Conservation (phyloP, 2,329 filamentous ascomycete species). For the Curvularia sp. region DNA sequence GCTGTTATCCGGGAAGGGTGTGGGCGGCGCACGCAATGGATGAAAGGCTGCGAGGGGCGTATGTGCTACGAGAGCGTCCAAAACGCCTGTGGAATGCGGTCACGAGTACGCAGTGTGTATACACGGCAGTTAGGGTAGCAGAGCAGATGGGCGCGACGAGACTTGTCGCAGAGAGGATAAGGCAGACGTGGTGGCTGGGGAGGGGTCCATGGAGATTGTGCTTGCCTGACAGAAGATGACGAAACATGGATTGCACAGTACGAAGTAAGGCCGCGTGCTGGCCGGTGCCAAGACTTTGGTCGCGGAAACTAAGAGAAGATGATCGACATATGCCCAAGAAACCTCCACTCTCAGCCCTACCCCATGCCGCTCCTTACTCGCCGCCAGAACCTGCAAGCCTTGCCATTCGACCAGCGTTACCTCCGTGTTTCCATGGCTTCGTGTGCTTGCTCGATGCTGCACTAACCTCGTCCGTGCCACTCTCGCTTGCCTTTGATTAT, state of each 20-base stretch:
- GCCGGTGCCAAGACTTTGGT: constrained; percentile 20
- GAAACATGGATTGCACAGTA: constrained; percentile 12
- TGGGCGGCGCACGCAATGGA: constrained; percentile 7
- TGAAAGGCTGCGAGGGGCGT: constrained; percentile 17
- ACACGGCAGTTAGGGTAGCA: constrained; percentile 19
- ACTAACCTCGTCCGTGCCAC: neutral
- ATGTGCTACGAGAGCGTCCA: constrained; percentile 14
- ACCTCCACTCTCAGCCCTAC: constrained; percentile 29
- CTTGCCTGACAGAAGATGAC: constrained; percentile 26
- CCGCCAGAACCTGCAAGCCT: neutral
- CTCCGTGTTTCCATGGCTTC: neutral
- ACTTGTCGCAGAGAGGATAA: constrained; percentile 24
- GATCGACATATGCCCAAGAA: constrained; percentile 26
- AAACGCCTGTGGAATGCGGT: constrained; percentile 7
- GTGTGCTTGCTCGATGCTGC: neutral
- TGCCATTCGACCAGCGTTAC: neutral
- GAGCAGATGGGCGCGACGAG: constrained; percentile 18
- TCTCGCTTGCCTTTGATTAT: neutral
- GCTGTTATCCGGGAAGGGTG: constrained; percentile 17
- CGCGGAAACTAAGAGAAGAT: constrained; percentile 32
- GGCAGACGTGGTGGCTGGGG: constrained; percentile 28
- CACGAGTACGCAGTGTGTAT: constrained; percentile 22
- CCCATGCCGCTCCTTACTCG: neutral
- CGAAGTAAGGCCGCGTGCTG: constrained; percentile 10
- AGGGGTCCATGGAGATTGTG: constrained; percentile 21